phyloP scores from a whole-genome alignment of 768 basidiomycete species.

The Suillus placidus region DNA sequence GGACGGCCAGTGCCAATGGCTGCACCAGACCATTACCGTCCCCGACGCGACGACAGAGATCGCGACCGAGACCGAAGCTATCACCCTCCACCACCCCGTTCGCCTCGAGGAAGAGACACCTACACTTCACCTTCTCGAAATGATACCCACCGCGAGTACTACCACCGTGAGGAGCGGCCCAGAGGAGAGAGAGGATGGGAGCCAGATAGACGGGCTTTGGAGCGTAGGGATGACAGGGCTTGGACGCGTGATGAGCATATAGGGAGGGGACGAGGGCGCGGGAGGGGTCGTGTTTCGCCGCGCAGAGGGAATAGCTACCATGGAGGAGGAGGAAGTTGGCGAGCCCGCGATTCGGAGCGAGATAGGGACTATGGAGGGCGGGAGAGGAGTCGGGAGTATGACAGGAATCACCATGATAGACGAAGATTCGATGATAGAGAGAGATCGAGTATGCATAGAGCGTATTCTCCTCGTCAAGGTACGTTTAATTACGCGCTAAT shows the following conservation, averaged over 20 bases:
- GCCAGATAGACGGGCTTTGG: conserved; percentile 5
- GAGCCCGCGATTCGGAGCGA: conserved; percentile 19
- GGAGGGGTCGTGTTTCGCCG: not conserved
- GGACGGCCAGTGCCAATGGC: conserved; percentile 19
- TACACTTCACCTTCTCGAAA: conserved; percentile 1
- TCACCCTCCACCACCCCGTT: conserved; percentile 14
- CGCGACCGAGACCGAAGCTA: conserved; percentile 23
- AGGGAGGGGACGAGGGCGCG: not conserved
- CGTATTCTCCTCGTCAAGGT: conserved; percentile 7
- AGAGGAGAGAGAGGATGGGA: conserved; percentile 10
- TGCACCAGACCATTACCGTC: conserved; percentile 29
- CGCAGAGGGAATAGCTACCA: not conserved
- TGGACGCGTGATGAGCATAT: conserved; percentile 4
- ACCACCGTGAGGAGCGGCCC: conserved; percentile 1
- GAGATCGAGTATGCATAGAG: not conserved
- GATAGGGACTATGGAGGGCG: conserved; percentile 24
- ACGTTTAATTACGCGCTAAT: not conserved
- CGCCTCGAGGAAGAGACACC: not conserved
- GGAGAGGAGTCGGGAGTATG: conserved; percentile 21
- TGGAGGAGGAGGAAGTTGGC: conserved; percentile 8
- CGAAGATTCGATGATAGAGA: conserved; percentile 1
- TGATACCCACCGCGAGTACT: not conserved
- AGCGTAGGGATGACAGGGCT: conserved; percentile 12
- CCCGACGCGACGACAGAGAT: conserved; percentile 27
- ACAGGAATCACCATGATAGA: conserved; percentile 17